Percentiles rank a stretch among this genome's conserved stretches.
Conservation (phyloP, 805 yeast species). For the Spathaspora boniae region DNA sequence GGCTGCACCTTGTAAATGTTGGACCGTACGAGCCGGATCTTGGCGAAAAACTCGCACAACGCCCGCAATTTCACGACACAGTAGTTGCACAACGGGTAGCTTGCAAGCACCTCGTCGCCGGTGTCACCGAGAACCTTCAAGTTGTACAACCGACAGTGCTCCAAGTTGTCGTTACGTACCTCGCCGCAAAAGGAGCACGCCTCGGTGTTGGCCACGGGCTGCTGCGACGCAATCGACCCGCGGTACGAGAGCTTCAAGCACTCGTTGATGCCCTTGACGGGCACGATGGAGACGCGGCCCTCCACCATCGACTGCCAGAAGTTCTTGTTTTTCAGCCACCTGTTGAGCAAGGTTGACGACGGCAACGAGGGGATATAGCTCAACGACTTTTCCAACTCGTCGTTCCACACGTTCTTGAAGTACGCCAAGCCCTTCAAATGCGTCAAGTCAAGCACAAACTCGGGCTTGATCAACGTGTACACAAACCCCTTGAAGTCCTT, state of each 20-base stretch:
- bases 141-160: conserved; percentile 74
- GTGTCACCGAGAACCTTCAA: conserved; percentile 47
- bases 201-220: conserved; percentile 68
- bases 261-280: conserved; percentile 80
- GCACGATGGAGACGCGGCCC: conserved; percentile 80
- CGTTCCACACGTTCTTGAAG: conserved; percentile 61
- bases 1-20: conserved; percentile 56
- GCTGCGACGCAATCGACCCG: conserved; percentile 15
- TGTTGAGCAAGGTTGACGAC: conserved; percentile 47
- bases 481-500: conserved; percentile 43
- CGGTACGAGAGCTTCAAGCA: conserved; percentile 49
- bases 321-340: conserved; percentile 43
- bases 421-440: conserved; percentile 51
- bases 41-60: conserved; percentile 78
- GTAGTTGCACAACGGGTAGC: conserved; percentile 73
- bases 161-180: conserved; percentile 60
- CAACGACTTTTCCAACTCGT: conserved; percentile 64
- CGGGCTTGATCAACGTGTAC: conserved; percentile 27
- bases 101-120: conserved; percentile 29
- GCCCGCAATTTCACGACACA: conserved; percentile 79
- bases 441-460: conserved; percentile 33
- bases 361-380: conserved; percentile 27
- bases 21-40: conserved; percentile 57
- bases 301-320: conserved; percentile 70
- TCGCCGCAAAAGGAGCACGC: conserved; percentile 89